These are phyloP conservation scores for Agrocybe praecox DNA, from an alignment of 768 basidiomycete genomes.

Conservation along the genomic window DNA sequence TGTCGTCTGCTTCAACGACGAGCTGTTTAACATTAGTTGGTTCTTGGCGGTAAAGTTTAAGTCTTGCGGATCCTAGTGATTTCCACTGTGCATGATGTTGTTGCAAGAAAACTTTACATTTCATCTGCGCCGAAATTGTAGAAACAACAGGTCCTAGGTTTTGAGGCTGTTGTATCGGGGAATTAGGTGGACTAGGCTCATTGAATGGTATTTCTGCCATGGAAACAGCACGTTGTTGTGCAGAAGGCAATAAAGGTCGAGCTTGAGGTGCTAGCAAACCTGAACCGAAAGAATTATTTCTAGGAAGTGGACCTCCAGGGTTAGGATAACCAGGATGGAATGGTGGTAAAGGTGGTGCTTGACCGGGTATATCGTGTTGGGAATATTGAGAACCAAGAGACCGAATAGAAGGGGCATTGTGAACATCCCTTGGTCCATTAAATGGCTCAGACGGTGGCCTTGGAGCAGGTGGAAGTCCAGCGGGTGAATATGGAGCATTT, in stretches of 20 bases:
- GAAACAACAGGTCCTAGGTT: slow-evolving; percentile 73
- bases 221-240: slow-evolving; percentile 56
- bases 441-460: slow-evolving; percentile 53
- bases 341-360: slow-evolving; percentile 44
- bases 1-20: slow-evolving; percentile 87
- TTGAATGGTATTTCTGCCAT: slow-evolving; percentile 54
- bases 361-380: slow-evolving; percentile 37
- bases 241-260: slow-evolving; percentile 65
- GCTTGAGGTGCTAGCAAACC: slow-evolving; percentile 42
- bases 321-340: slow-evolving; percentile 39
- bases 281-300: slow-evolving; percentile 40
- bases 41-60: slow-evolving; percentile 84
- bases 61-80: slow-evolving; percentile 82
- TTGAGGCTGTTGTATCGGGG: slow-evolving; percentile 64
- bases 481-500: slow-evolving; percentile 21
- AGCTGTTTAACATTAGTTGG: slow-evolving; percentile 95
- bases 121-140: slow-evolving; percentile 86
- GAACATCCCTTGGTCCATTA: slow-evolving; percentile 30
- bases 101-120: slow-evolving; percentile 97
- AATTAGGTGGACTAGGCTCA: slow-evolving; percentile 83
- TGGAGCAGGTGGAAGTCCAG: slow-evolving; percentile 32
- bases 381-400: slow-evolving; percentile 58
- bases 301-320: slow-evolving; percentile 30
- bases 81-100: slow-evolving; percentile 99
- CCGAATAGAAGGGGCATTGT: slow-evolving; percentile 59